A percentile compares a stretch with the other conserved stretches of the same genome.
Conservation (phyloP, 1,139 yeast genomes). For the Pneumocystis canis region DNA sequence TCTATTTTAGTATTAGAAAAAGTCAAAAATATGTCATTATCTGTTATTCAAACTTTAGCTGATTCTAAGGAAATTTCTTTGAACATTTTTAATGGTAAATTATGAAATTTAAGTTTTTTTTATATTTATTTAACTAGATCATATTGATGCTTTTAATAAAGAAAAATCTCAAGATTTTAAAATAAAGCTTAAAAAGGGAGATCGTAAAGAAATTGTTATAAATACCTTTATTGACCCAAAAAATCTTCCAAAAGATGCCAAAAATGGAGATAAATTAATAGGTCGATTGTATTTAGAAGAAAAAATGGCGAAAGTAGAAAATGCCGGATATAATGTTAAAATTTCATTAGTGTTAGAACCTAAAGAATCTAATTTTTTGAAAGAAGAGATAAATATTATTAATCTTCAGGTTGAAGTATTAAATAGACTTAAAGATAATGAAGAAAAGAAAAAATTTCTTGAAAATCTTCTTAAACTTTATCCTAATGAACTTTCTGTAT, state of each 20-base stretch:
- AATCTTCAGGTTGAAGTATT: slow-evolving; percentile 10
- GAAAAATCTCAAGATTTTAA: slow-evolving; percentile 8
- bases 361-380: neutral
- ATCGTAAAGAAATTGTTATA: slow-evolving; percentile 5
- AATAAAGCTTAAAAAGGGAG: slow-evolving; percentile 4
- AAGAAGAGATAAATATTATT: slow-evolving; percentile 6
- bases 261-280: slow-evolving; percentile 6
- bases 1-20: slow-evolving; percentile 6
- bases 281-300: slow-evolving; percentile 6
- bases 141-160: slow-evolving; percentile 8
- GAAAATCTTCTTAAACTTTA: slow-evolving; percentile 5
- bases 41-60: slow-evolving; percentile 6
- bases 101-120: neutral
- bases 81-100: slow-evolving; percentile 5
- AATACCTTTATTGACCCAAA: slow-evolving; percentile 7
- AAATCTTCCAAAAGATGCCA: slow-evolving; percentile 9
- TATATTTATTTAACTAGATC: slow-evolving; percentile 1
- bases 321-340: neutral
- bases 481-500: slow-evolving; percentile 9
- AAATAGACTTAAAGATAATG: slow-evolving; percentile 6
- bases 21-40: slow-evolving; percentile 6
- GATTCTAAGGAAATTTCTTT: slow-evolving; percentile 8
- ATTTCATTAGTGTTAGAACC: slow-evolving; percentile 4
- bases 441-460: slow-evolving; percentile 8
- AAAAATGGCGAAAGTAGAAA: neutral